A percentile compares a stretch with the other conserved stretches of the same genome.
Evolutionary conservation across 345 rosid genomes (phyloP).

Genomic region (Erodium maritimum): DNA sequence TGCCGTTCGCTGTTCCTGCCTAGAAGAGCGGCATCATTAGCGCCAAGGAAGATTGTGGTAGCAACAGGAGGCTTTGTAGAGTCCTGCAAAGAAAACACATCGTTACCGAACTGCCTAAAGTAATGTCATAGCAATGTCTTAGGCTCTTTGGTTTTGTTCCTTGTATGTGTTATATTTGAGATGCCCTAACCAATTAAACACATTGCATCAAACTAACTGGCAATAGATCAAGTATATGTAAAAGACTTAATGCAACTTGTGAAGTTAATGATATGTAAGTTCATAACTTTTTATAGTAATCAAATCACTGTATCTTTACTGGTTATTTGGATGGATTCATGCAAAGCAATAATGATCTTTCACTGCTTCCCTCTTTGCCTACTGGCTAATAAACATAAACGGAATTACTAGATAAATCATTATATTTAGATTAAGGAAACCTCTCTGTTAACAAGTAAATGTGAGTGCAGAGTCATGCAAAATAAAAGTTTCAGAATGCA

Average conservation of each 20-base stretch:
- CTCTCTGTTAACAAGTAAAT: no score
- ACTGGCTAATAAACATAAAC: not conserved
- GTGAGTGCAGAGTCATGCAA: no score
- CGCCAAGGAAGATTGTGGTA: conserved; percentile 76
- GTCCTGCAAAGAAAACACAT: conserved; percentile 25
- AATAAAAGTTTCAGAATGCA: no score
- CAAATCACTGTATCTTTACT: not conserved
- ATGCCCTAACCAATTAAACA: not conserved
- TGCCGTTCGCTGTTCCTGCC: conserved; percentile 64
- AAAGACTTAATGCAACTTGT: not conserved
- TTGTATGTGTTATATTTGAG: not conserved
- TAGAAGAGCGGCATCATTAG: conserved; percentile 81
- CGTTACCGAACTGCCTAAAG: not conserved
- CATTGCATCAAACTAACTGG: not conserved
- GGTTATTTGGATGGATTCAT: not conserved
- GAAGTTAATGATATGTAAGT: no score
- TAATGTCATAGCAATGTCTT: not conserved
- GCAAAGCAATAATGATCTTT: not conserved
- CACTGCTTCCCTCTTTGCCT: no score
- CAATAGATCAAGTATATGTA: not conserved
- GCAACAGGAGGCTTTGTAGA: conserved; percentile 50
- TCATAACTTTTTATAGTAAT: no score
- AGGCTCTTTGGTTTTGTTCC: not conserved
- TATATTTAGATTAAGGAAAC: no score
- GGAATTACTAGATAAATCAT: not conserved